phyloP scores from a whole-genome alignment of 106 monocot species.

The Alisma plantagoaquatica region DNA sequence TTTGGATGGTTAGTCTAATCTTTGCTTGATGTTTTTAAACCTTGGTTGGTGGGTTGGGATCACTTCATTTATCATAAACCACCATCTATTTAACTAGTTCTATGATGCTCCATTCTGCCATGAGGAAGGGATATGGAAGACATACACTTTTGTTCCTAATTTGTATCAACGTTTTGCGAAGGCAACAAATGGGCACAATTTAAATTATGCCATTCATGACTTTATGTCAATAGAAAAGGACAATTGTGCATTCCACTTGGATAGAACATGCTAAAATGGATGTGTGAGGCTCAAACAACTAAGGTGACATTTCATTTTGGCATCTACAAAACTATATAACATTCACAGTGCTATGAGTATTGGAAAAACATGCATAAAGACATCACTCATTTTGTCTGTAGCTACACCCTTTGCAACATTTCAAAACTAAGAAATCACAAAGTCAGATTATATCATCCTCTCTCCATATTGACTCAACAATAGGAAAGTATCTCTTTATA shows the following conservation, averaged over 20 bases:
- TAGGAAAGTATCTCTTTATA: conserved; percentile 5
- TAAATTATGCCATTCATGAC: no score
- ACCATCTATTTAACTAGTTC: neutral
- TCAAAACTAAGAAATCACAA: neutral
- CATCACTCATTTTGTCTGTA: neutral
- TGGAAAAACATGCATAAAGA: neutral
- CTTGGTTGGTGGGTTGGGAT: no score
- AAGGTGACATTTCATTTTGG: conserved; percentile 1
- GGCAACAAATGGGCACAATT: neutral
- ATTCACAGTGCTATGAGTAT: neutral
- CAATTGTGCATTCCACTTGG: neutral
- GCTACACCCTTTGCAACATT: neutral
- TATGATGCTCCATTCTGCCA: neutral
- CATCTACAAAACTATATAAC: neutral
- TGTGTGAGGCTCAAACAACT: neutral
- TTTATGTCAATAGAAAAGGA: neutral
- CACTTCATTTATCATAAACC: neutral
- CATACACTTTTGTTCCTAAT: no score
- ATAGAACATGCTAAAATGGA: neutral
- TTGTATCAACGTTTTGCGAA: neutral
- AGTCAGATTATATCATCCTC: neutral
- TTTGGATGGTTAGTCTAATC: no score
- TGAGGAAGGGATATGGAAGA: neutral
- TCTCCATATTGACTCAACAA: neutral
- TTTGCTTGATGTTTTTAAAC: no score